Conservation (phyloP, 345 rosid genomes). For the Salix dunnii region DNA sequence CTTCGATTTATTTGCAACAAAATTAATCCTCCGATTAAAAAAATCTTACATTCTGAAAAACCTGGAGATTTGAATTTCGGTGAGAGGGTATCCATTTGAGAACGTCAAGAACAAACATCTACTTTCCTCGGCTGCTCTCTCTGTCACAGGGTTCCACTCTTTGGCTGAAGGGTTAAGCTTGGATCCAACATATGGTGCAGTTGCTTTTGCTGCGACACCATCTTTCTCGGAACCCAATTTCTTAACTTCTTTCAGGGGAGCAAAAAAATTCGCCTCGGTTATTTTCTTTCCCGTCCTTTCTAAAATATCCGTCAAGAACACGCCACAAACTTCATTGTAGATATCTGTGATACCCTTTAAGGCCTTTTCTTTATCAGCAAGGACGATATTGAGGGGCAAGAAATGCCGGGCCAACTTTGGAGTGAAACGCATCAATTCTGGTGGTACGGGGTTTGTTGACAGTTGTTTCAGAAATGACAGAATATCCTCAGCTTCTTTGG, state of each 20-base stretch:
- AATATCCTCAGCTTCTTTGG: slow-evolving; percentile 5
- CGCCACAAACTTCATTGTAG: neutral
- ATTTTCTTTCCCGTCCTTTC: neutral
- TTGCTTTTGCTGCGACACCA: neutral
- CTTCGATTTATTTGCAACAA: too few species aligned
- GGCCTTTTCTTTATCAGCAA: slow-evolving; percentile 7
- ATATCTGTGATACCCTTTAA: neutral
- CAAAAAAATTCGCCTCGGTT: too few species aligned
- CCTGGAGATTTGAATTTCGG: slow-evolving; percentile 16
- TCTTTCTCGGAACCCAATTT: too few species aligned
- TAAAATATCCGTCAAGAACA: neutral
- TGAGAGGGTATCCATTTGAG: slow-evolving; percentile 37
- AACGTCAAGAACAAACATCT: slow-evolving; percentile 37
- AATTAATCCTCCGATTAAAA: too few species aligned
- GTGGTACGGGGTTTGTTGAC: neutral
- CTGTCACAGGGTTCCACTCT: slow-evolving; percentile 19
- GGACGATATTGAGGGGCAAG: neutral
- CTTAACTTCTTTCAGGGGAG: too few species aligned
- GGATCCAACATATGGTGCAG: neutral
- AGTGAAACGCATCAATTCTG: slow-evolving; percentile 1
- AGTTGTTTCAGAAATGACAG: neutral
- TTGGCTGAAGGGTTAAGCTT: slow-evolving; percentile 28
- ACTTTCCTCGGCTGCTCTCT: slow-evolving; percentile 21
- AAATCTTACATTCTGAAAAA: slow-evolving; percentile 27
- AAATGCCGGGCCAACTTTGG: neutral